Evolutionary conservation across 148 eudicot species (phyloP).

Genomic region (Rhododendron ovatum): DNA sequence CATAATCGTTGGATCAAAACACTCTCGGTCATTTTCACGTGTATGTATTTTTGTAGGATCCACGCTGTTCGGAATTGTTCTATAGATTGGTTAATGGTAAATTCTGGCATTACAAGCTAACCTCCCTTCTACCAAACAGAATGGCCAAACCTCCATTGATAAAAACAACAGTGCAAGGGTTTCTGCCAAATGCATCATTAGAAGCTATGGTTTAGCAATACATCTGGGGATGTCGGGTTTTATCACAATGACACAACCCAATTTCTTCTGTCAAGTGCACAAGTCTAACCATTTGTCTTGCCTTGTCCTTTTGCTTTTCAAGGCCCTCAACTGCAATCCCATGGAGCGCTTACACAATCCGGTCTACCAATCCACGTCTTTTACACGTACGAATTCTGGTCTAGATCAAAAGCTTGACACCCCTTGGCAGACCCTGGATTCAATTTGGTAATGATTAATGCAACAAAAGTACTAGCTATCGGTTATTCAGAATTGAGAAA

Average conservation of each 20-base stretch:
- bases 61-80: neutral
- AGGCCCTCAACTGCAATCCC: neutral
- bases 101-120: neutral
- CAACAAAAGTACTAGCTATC: neutral
- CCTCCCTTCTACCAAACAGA: neutral
- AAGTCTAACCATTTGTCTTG: neutral
- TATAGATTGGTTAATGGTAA: neutral
- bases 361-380: neutral
- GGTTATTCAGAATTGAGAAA: too few relatives aligned
- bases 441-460: neutral
- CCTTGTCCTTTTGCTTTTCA: neutral
- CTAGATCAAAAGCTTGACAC: neutral
- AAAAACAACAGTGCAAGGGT: neutral
- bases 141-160: neutral
- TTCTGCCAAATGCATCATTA: neutral
- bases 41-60: neutral
- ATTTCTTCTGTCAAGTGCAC: neutral
- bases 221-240: neutral
- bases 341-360: too few relatives aligned
- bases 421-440: neutral
- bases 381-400: neutral
- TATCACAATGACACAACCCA: neutral
- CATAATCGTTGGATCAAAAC: neutral
- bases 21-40: neutral
- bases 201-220: neutral